phyloP scores from a whole-genome alignment of 306 rosid species.

The Quercus berberidifolia region DNA sequence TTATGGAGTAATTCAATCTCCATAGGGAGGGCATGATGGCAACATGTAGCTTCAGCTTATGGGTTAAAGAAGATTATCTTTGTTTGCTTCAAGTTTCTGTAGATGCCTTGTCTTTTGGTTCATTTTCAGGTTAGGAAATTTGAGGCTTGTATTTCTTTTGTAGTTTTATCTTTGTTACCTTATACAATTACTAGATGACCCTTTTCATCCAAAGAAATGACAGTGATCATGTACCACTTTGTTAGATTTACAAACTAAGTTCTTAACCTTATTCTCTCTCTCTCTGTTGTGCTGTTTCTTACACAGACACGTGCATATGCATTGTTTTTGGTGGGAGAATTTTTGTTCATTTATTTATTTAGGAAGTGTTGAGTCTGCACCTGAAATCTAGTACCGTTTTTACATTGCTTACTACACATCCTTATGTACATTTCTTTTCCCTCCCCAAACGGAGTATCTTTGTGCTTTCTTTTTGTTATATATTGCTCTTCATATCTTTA shows the following conservation, averaged over 20 bases:
- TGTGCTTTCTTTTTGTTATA: neutral
- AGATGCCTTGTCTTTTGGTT: slow-evolving; percentile 14
- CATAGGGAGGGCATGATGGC: slow-evolving; percentile 15
- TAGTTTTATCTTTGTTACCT: slow-evolving; percentile 8
- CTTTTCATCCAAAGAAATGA: slow-evolving; percentile 10
- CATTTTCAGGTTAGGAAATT: slow-evolving; percentile 17
- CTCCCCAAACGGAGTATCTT: neutral
- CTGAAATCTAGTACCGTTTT: neutral
- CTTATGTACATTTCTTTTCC: neutral
- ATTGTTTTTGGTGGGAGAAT: neutral
- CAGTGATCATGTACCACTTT: slow-evolving; percentile 4
- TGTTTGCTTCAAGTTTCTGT: slow-evolving; percentile 24
- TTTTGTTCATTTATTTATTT: neutral
- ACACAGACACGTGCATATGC: neutral
- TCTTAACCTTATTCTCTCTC: neutral
- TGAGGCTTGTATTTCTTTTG: slow-evolving; percentile 14
- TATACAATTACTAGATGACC: slow-evolving; percentile 14
- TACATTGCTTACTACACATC: too few relatives aligned
- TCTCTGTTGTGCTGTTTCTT: neutral
- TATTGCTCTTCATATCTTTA: neutral
- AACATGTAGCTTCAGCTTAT: slow-evolving; percentile 27
- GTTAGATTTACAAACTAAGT: neutral
- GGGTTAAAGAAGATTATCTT: slow-evolving; percentile 23
- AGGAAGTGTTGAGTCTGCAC: neutral
- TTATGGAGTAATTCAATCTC: slow-evolving; percentile 17